phyloP scores from a whole-genome alignment of 176 grass and related monocot genomes.

The Miscanthus lutarioriparius region DNA sequence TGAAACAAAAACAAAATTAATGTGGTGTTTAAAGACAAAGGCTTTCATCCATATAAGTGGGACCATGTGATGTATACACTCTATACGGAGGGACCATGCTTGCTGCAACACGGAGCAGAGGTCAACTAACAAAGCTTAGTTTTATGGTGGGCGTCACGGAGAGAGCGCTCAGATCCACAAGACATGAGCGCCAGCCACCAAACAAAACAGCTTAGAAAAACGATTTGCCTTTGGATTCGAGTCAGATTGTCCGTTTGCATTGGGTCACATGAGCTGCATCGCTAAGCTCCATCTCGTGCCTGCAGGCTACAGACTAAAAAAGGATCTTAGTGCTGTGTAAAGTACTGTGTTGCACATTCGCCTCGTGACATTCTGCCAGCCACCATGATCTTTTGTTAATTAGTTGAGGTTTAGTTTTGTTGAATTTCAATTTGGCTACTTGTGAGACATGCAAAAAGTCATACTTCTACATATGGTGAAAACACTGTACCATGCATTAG shows the following conservation, averaged over 20 bases:
- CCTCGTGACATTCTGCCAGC: neutral
- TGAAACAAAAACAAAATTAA: neutral
- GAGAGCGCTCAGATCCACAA: constrained; percentile 43
- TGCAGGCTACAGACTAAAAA: constrained; percentile 17
- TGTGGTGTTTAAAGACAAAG: neutral
- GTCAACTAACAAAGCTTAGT: constrained; percentile 53
- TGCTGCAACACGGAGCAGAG: constrained; percentile 13
- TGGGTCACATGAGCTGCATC: constrained; percentile 45
- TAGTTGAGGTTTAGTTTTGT: neutral
- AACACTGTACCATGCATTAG: neutral
- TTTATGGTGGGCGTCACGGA: constrained; percentile 45
- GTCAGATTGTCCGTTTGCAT: constrained; percentile 38
- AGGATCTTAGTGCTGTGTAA: constrained; percentile 12
- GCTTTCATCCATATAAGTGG: neutral
- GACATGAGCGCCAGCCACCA: constrained; percentile 25
- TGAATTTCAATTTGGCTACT: neutral
- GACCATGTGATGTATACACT: neutral
- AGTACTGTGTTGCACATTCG: constrained; percentile 24
- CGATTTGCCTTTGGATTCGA: constrained; percentile 39
- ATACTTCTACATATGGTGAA: neutral
- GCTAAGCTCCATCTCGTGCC: constrained; percentile 29
- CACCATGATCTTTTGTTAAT: neutral
- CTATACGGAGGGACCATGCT: too few species aligned
- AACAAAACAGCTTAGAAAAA: constrained; percentile 33
- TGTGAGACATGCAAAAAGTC: neutral